Evolutionary conservation across 164 flowering plant species (phyloP), one percentile per base, ranked within the genome.

Genomic region (Aristolochia contorta): DNA sequence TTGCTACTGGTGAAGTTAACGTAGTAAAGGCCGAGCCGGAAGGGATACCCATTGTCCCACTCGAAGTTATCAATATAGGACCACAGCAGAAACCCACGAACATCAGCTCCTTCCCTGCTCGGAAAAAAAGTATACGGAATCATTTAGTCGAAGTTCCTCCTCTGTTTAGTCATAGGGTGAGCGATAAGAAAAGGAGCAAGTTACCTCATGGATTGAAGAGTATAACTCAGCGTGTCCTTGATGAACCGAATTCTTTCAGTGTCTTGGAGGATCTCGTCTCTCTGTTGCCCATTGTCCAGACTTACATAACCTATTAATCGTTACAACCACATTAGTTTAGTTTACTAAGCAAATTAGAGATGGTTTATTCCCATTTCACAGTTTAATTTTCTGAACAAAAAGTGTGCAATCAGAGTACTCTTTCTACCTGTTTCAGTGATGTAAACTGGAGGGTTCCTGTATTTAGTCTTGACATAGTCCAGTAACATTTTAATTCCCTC

Each of bases 41-140:
- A 1, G 10, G 53, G 25, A n/a, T 75, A 73, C 0, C 81, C 79
- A 48, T 30, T 10, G 16, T 43, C 2, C 81, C 79, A 80, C 60
- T 80, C 80, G 15, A 79, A 77, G 67, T 71, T 77, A 49, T 79
- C 83, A 66, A 80, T 52, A 65, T 75, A 69, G 15, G 71, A 65
- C 83, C 83, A 80, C 25, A 69, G 14, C 14, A 80, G 71, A 25
- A 73, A 58, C 27, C 67, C 67, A 3, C 56, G 22, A 30, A 64
- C 60, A 47, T 64, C 61, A 19, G 61, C 67, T 56, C 68, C 68
- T 49, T 65, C 53, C 57, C 68, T 65, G 47, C 43, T 37, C 12
- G 9, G 10, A 10, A 37, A 37, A 37, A 37, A 3, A 3, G 1
- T 4, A 37, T 10, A 37, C 43, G 43, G 7, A 37, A 37, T 3